phyloP scores from a whole-genome alignment of 176 grass and related monocot genomes.

The Oryza coarctata region DNA sequence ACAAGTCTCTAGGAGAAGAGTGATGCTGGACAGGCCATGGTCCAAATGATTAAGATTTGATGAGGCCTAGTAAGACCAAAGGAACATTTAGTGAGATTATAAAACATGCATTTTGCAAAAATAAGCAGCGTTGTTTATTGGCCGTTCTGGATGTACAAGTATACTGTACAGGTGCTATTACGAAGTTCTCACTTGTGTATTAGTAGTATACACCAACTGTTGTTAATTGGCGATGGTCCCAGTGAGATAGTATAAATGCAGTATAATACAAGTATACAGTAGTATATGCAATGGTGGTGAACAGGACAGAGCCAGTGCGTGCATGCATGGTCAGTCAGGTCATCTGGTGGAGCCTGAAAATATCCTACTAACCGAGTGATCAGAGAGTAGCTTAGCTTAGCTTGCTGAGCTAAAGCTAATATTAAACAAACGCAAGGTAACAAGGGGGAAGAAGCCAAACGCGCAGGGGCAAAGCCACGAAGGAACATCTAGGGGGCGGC shows the following conservation, averaged over 20 bases:
- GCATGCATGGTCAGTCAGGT: not conserved
- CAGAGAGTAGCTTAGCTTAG: not conserved
- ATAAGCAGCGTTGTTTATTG: not conserved
- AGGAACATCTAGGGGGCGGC: constrained; percentile 50
- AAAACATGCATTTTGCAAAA: constrained; percentile 12
- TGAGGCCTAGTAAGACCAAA: constrained; percentile 27
- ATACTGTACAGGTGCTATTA: not conserved
- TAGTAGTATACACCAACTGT: not conserved
- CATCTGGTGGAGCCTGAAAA: not conserved
- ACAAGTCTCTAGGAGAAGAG: constrained; percentile 45
- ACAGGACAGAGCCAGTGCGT: not conserved
- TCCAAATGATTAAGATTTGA: constrained; percentile 35
- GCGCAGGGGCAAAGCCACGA: not conserved
- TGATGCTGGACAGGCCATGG: constrained; percentile 2
- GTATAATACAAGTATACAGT: not conserved
- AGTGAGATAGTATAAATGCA: not conserved
- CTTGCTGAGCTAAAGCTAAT: not conserved
- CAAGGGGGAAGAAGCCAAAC: constrained; percentile 26
- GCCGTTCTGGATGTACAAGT: not conserved
- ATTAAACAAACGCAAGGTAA: constrained; percentile 27
- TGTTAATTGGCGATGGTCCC: not conserved
- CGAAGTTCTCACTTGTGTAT: not conserved
- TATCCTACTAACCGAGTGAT: constrained; percentile 17
- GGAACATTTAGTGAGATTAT: constrained; percentile 47
- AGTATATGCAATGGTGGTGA: not conserved